Conservation (phyloP, 257 asterid species). For the Solanum chilense region DNA sequence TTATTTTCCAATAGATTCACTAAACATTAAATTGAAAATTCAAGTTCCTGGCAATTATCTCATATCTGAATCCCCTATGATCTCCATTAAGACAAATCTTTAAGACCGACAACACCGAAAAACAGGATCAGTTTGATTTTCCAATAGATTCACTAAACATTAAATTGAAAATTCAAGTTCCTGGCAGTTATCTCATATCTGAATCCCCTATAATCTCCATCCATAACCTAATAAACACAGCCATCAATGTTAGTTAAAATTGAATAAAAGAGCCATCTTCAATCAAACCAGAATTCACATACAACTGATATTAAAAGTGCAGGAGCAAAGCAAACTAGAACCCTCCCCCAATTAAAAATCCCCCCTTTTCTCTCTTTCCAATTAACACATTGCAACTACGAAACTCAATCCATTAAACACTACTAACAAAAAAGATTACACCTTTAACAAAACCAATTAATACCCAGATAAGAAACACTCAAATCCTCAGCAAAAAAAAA, state of each 20-base stretch:
- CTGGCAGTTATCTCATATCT: neutral
- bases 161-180: no score
- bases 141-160: no score
- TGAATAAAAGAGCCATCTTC: neutral
- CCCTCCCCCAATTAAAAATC: neutral
- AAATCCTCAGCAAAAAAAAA: conserved; percentile 2
- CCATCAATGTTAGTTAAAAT: neutral
- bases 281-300: neutral
- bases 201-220: neutral
- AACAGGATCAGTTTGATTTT: no score
- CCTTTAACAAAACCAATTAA: conserved; percentile 11
- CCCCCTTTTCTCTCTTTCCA: neutral
- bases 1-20: no score
- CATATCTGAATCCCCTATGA: no score
- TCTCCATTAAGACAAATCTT: no score
- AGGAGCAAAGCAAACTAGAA: neutral
- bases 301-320: neutral
- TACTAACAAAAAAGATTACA: conserved; percentile 22
- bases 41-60: no score
- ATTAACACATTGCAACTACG: neutral
- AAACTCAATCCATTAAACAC: neutral
- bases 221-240: neutral
- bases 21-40: no score
- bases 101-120: no score
- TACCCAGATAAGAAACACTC: neutral